Percentiles rank a stretch among this genome's conserved stretches.
Conservation (phyloP, 345 rosid species). For the Heritiera fomes region DNA sequence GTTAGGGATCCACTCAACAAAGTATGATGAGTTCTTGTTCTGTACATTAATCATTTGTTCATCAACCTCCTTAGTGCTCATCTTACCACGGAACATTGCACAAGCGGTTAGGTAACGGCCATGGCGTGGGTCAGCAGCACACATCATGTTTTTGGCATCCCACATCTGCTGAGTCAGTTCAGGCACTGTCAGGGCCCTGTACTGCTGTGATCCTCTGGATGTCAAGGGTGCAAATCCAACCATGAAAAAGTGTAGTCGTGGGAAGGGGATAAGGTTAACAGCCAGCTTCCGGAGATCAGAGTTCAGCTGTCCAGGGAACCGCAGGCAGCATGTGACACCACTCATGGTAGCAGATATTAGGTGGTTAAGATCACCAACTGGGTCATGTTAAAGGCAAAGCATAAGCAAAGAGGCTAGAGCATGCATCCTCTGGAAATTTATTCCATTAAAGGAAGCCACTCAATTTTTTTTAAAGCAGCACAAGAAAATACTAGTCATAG, state of each 20-base stretch:
- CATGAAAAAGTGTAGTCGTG: slow-evolving; percentile 10
- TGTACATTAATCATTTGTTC: slow-evolving; percentile 17
- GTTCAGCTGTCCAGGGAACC: slow-evolving; percentile 20
- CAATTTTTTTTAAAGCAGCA: not conserved
- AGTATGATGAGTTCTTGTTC: slow-evolving; percentile 12
- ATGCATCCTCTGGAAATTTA: not conserved
- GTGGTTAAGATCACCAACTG: slow-evolving; percentile 19
- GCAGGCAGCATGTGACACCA: slow-evolving; percentile 19
- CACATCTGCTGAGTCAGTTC: slow-evolving; percentile 18
- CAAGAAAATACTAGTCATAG: not conserved
- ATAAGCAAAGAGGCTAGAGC: not conserved
- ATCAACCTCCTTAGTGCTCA: slow-evolving; percentile 18
- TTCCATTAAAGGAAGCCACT: not conserved
- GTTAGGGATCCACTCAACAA: slow-evolving; percentile 7
- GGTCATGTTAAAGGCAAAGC: not conserved
- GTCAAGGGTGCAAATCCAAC: slow-evolving; percentile 16
- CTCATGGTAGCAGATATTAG: slow-evolving; percentile 18
- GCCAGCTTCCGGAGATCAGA: slow-evolving; percentile 11
- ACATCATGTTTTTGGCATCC: slow-evolving; percentile 18
- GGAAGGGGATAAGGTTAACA: slow-evolving; percentile 14
- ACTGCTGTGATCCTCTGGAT: slow-evolving; percentile 12
- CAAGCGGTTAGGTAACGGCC: slow-evolving; percentile 15
- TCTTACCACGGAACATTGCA: slow-evolving; percentile 7
- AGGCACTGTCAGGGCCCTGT: slow-evolving; percentile 7
- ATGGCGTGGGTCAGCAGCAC: slow-evolving; percentile 21